Conservation (phyloP, 441 rosid genomes). For the Mallotus repandus region DNA sequence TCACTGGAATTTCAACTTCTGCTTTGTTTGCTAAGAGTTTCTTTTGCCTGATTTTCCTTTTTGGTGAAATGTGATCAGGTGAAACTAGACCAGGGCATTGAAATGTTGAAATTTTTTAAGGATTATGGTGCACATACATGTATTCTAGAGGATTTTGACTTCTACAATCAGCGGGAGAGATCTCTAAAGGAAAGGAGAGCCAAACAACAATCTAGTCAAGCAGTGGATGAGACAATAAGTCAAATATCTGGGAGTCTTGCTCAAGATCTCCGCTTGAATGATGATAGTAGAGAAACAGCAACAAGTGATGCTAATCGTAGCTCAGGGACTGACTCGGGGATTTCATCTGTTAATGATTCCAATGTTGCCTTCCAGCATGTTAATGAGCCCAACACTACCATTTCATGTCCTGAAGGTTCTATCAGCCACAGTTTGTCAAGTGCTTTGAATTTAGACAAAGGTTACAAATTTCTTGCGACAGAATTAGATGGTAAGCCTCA, state of each 20-base stretch:
- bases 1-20: neutral
- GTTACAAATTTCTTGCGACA: neutral
- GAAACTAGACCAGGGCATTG: constrained; percentile 65
- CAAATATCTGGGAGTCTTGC: constrained; percentile 42
- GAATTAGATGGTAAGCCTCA: constrained; percentile 22
- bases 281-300: constrained; percentile 27
- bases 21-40: constrained; percentile 10
- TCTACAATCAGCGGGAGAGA: constrained; percentile 65
- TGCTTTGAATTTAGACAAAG: constrained; percentile 22
- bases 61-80: constrained; percentile 45
- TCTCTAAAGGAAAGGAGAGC: constrained; percentile 48
- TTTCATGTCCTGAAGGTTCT: constrained; percentile 13
- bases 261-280: constrained; percentile 37
- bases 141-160: constrained; percentile 69
- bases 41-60: constrained; percentile 16
- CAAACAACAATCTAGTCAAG: constrained; percentile 33
- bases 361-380: neutral
- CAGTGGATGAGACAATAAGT: constrained; percentile 29
- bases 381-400: constrained; percentile 5
- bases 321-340: constrained; percentile 19
- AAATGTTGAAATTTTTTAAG: constrained; percentile 75
- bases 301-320: constrained; percentile 13
- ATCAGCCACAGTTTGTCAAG: constrained; percentile 16
- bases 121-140: constrained; percentile 54
- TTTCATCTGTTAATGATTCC: constrained; percentile 18